These are phyloP conservation scores for Eucalyptus sp. DNA, from an alignment of 345 rosid genomes.

Conservation along the genomic window DNA sequence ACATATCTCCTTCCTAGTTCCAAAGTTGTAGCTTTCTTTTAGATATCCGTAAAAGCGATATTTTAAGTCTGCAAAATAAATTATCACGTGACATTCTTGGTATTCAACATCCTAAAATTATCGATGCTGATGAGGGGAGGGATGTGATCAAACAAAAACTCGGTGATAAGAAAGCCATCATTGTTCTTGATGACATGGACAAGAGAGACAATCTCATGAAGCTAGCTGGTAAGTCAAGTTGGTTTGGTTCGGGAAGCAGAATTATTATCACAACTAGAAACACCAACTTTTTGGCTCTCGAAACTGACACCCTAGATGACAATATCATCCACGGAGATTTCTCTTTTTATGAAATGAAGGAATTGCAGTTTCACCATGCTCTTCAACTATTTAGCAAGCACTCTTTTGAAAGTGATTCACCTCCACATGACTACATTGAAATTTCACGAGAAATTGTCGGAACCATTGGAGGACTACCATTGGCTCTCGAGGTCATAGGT, in stretches of 20 bases:
- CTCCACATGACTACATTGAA: accelerated
- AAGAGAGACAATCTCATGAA: too few relatives aligned
- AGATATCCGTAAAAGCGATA: accelerated
- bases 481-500: background rate
- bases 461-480: background rate
- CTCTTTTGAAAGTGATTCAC: background rate
- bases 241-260: too few relatives aligned
- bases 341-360: background rate
- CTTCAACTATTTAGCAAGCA: background rate
- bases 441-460: background rate
- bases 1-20: background rate
- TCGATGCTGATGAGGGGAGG: background rate
- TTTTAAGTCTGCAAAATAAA: background rate
- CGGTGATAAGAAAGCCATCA: accelerated
- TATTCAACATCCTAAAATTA: accelerated
- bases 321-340: background rate
- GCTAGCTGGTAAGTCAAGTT: too few relatives aligned
- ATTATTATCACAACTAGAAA: background rate
- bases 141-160: background rate
- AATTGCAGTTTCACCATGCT: background rate
- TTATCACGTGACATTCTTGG: accelerated
- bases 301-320: background rate
- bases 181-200: too few relatives aligned
- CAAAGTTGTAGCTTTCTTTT: background rate
- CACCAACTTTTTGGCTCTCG: background rate